Evolutionary conservation across 1,284 basidiomycete genomes (phyloP).

Genomic region (Malassezia nana): DNA sequence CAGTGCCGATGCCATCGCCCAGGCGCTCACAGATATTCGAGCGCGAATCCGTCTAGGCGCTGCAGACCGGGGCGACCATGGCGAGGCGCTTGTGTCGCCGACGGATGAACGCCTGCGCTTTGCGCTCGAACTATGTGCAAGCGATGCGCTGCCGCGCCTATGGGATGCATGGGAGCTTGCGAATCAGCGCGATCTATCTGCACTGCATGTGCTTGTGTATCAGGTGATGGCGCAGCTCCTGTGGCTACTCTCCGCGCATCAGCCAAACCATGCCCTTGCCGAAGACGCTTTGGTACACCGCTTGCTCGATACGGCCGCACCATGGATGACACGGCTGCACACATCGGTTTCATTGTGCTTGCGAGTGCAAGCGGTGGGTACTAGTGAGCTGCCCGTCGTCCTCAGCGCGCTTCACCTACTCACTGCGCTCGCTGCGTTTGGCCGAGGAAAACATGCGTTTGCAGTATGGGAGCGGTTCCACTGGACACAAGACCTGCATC

Average conservation of each 20-base stretch:
- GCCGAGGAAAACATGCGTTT: slow-evolving; percentile 25
- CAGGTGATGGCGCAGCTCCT: slow-evolving; percentile 38
- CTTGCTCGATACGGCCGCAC: slow-evolving; percentile 24
- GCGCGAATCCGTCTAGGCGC: slow-evolving; percentile 1
- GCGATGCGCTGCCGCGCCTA: slow-evolving; percentile 5
- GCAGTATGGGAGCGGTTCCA: slow-evolving; percentile 36
- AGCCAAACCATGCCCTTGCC: slow-evolving; percentile 33
- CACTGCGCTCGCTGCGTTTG: slow-evolving; percentile 28
- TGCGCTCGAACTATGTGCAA: slow-evolving; percentile 2
- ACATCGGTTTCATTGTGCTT: slow-evolving; percentile 22
- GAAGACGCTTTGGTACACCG: slow-evolving; percentile 24
- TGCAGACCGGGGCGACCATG: slow-evolving; percentile 10
- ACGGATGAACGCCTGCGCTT: slow-evolving; percentile 13
- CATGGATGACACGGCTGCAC: slow-evolving; percentile 28
- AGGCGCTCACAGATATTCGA: slow-evolving; percentile 10
- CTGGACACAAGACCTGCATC: slow-evolving; percentile 30
- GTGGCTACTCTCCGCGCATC: slow-evolving; percentile 32
- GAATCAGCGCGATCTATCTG: slow-evolving; percentile 14
- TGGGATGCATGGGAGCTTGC: slow-evolving; percentile 22
- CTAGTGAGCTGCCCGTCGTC: slow-evolving; percentile 19
- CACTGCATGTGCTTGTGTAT: slow-evolving; percentile 28
- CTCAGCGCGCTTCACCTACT: slow-evolving; percentile 29
- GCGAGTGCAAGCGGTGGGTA: slow-evolving; percentile 16
- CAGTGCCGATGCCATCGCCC: slow-evolving; percentile 13
- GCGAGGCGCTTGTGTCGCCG: slow-evolving; percentile 3